These are phyloP conservation scores for Auxenochlorella pyrenoidosa DNA, from an alignment of 139 green algal genomes.

Conservation along the genomic window DNA sequence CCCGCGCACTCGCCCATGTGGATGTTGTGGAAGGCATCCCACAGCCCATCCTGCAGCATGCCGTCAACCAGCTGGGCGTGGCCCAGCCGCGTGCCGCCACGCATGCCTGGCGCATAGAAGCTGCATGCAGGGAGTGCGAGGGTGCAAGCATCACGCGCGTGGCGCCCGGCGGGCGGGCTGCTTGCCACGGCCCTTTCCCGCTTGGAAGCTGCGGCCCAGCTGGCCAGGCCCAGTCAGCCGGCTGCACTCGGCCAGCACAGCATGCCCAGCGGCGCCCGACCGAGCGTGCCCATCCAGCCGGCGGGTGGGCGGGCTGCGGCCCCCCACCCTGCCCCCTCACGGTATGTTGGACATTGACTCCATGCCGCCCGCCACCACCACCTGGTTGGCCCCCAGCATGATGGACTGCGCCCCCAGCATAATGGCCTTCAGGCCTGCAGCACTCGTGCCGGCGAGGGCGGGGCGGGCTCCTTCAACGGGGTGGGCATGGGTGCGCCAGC, in stretches of 20 bases:
- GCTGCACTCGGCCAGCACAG: neutral
- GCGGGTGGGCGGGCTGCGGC: too few relatives aligned
- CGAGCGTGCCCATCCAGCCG: too few relatives aligned
- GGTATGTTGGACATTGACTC: conserved; percentile 93
- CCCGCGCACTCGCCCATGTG: conserved; percentile 91
- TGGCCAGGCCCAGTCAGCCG: too few relatives aligned
- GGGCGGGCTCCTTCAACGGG: too few relatives aligned
- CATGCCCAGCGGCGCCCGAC: too few relatives aligned
- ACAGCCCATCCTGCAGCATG: conserved; percentile 80
- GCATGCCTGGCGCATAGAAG: conserved; percentile 77
- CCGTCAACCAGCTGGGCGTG: conserved; percentile 63
- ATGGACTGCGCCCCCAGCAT: conserved; percentile 86
- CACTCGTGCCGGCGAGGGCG: neutral
- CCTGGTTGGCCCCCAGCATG: conserved; percentile 57
- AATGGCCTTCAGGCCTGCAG: conserved; percentile 88
- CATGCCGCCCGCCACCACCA: conserved; percentile 93
- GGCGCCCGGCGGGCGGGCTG: too few relatives aligned
- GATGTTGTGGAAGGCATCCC: conserved; percentile 77
- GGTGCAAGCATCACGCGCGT: too few relatives aligned
- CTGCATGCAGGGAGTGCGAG: neutral
- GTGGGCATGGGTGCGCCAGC: too few relatives aligned
- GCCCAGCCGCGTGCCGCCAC: conserved; percentile 72
- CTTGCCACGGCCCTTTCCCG: neutral
- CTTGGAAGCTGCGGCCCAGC: neutral
- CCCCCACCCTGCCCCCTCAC: neutral